Percentiles rank a stretch among this genome's conserved stretches.
Conservation (phyloP, 176 grass and related monocot species). For the Cenchrus purpureus region DNA sequence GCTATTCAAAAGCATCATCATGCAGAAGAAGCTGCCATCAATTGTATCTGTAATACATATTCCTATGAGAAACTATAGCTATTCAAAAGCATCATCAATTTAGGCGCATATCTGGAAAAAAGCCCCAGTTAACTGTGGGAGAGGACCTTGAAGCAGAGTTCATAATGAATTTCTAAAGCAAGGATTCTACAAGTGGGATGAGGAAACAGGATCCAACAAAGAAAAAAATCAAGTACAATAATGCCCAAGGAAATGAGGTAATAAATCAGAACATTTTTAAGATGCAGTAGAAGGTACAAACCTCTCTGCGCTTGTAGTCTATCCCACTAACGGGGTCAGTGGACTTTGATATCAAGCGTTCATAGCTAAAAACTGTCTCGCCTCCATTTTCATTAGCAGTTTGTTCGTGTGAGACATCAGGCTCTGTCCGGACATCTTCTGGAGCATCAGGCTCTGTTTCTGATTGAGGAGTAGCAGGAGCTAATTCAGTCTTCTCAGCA, state of each 20-base stretch:
- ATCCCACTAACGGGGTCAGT: slow-evolving; percentile 82
- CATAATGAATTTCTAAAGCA: not conserved
- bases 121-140: not conserved
- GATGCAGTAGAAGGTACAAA: slow-evolving; percentile 44
- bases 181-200: slow-evolving; percentile 1
- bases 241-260: not conserved
- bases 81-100: not conserved
- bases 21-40: not conserved
- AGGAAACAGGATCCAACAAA: slow-evolving; percentile 14
- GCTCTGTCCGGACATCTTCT: slow-evolving; percentile 52
- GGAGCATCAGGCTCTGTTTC: slow-evolving; percentile 44
- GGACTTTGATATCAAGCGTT: slow-evolving; percentile 81
- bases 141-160: not conserved
- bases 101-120: no score
- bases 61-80: not conserved
- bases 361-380: slow-evolving; percentile 80
- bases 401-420: slow-evolving; percentile 66
- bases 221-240: no score
- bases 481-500: slow-evolving; percentile 38
- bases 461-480: slow-evolving; percentile 23
- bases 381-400: slow-evolving; percentile 71
- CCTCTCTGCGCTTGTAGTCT: slow-evolving; percentile 92
- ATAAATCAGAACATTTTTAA: not conserved
- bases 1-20: not conserved
- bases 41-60: not conserved